Conservation (phyloP, 1,284 basidiomycete species). For the Moesziomyces antarcticus region DNA sequence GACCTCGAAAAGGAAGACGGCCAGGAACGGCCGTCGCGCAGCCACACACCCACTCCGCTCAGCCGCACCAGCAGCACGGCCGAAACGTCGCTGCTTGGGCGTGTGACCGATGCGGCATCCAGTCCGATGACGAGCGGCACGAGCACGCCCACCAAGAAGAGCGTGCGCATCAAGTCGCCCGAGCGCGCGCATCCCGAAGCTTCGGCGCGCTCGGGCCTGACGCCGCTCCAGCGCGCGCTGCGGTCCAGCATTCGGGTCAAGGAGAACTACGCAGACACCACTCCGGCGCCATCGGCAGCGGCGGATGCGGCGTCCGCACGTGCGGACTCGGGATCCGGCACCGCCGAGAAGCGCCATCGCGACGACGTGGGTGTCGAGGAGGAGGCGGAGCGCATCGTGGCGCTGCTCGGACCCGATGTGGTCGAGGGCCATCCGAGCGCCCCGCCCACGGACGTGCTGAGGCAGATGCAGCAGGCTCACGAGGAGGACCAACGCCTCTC, state of each 20-base stretch:
- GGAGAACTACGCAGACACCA: slow-evolving; percentile 30
- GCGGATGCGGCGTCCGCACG: not conserved
- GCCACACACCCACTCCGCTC: slow-evolving; percentile 33
- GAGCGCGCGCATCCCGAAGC: slow-evolving; percentile 38
- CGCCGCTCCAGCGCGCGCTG: slow-evolving; percentile 37
- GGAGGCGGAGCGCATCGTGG: slow-evolving; percentile 61
- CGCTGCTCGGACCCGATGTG: slow-evolving; percentile 58
- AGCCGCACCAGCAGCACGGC: slow-evolving; percentile 8
- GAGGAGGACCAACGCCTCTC: slow-evolving; percentile 28
- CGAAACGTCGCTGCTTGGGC: slow-evolving; percentile 6
- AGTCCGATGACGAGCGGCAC: slow-evolving; percentile 38
- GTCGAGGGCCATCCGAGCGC: slow-evolving; percentile 61
- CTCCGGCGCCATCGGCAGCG: slow-evolving; percentile 3
- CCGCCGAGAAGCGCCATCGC: slow-evolving; percentile 45
- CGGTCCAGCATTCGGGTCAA: slow-evolving; percentile 33
- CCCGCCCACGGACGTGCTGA: slow-evolving; percentile 28
- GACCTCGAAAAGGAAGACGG: slow-evolving; percentile 37
- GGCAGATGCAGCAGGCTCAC: slow-evolving; percentile 44
- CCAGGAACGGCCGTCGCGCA: slow-evolving; percentile 20
- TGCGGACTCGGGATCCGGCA: slow-evolving; percentile 24
- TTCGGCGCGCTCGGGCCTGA: slow-evolving; percentile 12
- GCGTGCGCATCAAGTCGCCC: slow-evolving; percentile 42
- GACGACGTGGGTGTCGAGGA: slow-evolving; percentile 61
- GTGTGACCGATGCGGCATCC: slow-evolving; percentile 15
- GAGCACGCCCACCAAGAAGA: slow-evolving; percentile 49